Base-by-base conservation (phyloP, 805 yeast genomes). In the Nakazawaea molendinolei region DNA sequence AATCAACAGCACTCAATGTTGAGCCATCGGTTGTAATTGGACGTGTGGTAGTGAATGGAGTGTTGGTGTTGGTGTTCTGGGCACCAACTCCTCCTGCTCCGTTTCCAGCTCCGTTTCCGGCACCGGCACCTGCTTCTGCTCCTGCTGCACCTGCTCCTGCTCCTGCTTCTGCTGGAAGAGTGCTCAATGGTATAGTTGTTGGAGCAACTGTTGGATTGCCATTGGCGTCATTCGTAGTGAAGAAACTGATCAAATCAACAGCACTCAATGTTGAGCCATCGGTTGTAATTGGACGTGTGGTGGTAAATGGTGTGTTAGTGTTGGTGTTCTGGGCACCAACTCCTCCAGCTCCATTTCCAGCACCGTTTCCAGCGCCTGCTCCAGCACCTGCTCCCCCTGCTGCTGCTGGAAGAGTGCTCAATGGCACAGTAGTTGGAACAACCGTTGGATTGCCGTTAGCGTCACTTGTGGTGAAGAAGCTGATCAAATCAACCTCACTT, bases 11-110 rank as follows among this genome's bases (percentile, higher is more conserved):
- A 22, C 23, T 22, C n/a, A 12, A 14, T 7, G 33, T 23, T n/a
- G 38, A 22, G 18, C 29, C 23, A 15, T 18, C 30, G 8, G 27
- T 13, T 17, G 22, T 17, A 23, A 23, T 16, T 12, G 17, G 19
- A 15, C 12, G 28, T 7, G 34, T 31, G 12, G 34, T 31, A 8
- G 34, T 23, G 22, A 14, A 31, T 31, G 34, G 34, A 13, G 34
- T 5, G 16, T 22, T 23, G 8, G 23, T 22, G 8, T 8, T 22
- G n/a, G n/a, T n/a, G n/a, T n/a, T n/a, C n/a, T n/a, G n/a, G n/a
- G n/a, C n/a, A n/a, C n/a, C n/a, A n/a, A n/a, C n/a, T n/a, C n/a
- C n/a, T n/a, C n/a, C n/a, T n/a, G n/a, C n/a, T n/a, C n/a, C n/a
- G n/a, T n/a, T n/a, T n/a, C n/a, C n/a, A n/a, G n/a, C n/a, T n/a